Conservation (phyloP, 148 eudicot genomes). For the Dysphania ambrosioides region DNA sequence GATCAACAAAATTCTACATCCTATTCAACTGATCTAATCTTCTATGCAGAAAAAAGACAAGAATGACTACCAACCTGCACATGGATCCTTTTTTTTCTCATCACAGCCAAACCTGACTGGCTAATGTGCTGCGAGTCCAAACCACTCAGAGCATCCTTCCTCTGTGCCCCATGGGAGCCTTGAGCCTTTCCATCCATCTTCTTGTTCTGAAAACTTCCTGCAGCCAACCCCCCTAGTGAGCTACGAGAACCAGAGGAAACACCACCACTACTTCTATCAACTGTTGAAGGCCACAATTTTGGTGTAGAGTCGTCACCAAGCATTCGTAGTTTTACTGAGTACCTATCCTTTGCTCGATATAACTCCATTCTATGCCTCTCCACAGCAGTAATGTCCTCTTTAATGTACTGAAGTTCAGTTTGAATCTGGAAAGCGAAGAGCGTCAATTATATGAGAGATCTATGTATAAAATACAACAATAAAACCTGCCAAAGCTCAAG, state of each 20-base stretch:
- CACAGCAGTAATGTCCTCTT: slow-evolving; percentile 70
- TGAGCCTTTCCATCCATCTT: slow-evolving; percentile 60
- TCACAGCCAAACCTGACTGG: slow-evolving; percentile 73
- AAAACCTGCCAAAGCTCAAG: neutral
- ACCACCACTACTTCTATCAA: slow-evolving; percentile 44
- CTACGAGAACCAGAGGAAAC: slow-evolving; percentile 49
- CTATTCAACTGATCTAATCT: neutral
- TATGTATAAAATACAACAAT: neutral
- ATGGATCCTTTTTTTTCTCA: slow-evolving; percentile 79
- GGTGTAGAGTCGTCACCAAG: slow-evolving; percentile 50
- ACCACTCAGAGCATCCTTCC: slow-evolving; percentile 54
- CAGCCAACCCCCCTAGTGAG: slow-evolving; percentile 49
- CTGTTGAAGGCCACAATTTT: slow-evolving; percentile 48
- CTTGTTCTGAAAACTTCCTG: slow-evolving; percentile 51
- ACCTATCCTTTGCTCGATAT: slow-evolving; percentile 68
- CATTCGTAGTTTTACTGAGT: slow-evolving; percentile 61
- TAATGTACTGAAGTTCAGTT: slow-evolving; percentile 68
- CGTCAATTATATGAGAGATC: slow-evolving; percentile 12
- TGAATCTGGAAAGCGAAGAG: slow-evolving; percentile 53
- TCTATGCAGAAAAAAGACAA: neutral
- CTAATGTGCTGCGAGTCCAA: slow-evolving; percentile 59
- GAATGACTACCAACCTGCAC: slow-evolving; percentile 58
- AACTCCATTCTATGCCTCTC: slow-evolving; percentile 74
- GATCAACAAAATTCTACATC: neutral
- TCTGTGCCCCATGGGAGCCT: slow-evolving; percentile 44